These are phyloP conservation scores for Fusarium keratoplasticum DNA, from an alignment of 2,329 filamentous ascomycete genomes.

Conservation along the genomic window DNA sequence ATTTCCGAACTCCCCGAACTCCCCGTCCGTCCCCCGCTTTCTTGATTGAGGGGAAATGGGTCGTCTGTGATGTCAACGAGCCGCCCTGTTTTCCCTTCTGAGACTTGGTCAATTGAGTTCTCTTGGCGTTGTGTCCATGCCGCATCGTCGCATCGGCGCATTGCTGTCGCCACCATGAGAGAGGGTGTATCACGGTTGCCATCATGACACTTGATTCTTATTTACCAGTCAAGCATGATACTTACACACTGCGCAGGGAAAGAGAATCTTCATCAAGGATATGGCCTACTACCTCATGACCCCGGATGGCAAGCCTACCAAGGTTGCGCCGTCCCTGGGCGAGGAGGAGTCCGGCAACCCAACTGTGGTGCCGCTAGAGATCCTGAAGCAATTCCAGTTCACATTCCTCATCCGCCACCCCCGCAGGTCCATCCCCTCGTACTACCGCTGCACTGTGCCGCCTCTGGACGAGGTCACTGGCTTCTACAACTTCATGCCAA, in stretches of 20 bases:
- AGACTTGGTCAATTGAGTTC: conserved; percentile 2
- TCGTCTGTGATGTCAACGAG: conserved; percentile 9
- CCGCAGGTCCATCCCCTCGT: conserved; percentile 90
- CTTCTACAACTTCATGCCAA: conserved; percentile 87
- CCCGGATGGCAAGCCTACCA: conserved; percentile 74
- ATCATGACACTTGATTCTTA: not conserved
- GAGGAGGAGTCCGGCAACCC: conserved; percentile 78
- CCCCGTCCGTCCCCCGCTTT: conserved; percentile 28
- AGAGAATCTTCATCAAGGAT: conserved; percentile 97
- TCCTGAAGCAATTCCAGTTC: conserved; percentile 88
- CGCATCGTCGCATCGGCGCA: conserved; percentile 9
- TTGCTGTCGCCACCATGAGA: not conserved
- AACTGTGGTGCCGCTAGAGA: conserved; percentile 80
- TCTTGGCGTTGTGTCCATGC: conserved; percentile 5
- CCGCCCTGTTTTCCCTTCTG: not conserved
- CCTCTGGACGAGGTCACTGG: conserved; percentile 85
- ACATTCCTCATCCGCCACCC: conserved; percentile 97
- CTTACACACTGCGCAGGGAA: conserved; percentile 68
- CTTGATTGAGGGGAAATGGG: conserved; percentile 19
- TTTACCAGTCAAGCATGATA: conserved; percentile 1
- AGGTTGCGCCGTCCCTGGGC: conserved; percentile 83
- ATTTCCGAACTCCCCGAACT: conserved; percentile 34
- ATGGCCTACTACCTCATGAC: conserved; percentile 94
- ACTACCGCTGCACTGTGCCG: conserved; percentile 93
- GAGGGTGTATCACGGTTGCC: not conserved